phyloP scores from a whole-genome alignment of 345 rosid species.

The Ailanthus altissimus region DNA sequence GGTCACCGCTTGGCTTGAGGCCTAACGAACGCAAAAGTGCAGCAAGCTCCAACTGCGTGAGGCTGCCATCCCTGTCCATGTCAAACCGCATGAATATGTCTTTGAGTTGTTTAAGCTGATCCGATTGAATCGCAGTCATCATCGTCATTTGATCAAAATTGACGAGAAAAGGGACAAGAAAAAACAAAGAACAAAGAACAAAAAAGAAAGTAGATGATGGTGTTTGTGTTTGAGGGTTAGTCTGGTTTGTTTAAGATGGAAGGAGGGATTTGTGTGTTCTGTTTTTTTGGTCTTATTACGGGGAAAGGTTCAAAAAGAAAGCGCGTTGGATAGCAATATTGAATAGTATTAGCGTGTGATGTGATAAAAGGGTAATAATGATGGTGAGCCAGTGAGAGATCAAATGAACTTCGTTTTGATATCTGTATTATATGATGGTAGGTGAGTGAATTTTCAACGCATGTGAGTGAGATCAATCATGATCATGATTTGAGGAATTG shows the following conservation, averaged over 20 bases:
- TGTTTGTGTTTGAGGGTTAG: no score
- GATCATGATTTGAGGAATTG: no score
- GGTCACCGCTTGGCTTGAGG: constrained; percentile 82
- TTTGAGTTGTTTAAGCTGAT: constrained; percentile 70
- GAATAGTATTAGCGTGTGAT: neutral
- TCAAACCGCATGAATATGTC: constrained; percentile 88
- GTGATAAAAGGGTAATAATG: neutral
- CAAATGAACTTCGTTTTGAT: no score
- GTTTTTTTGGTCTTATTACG: neutral
- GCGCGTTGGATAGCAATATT: constrained; percentile 13
- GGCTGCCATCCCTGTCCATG: constrained; percentile 86
- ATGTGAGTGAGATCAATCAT: no score
- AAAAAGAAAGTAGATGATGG: neutral
- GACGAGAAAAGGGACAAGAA: constrained; percentile 3
- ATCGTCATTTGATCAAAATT: neutral
- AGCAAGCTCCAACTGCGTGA: constrained; percentile 83
- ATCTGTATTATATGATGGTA: no score
- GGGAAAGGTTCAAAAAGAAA: constrained; percentile 26
- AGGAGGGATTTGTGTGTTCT: neutral
- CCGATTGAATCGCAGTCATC: constrained; percentile 40
- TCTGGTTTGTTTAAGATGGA: constrained; percentile 21
- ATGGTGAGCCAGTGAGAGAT: no score
- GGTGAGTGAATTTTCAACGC: no score
- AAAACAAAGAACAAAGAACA: neutral
- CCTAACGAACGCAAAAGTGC: constrained; percentile 90